These are phyloP conservation scores for Tuber indicum DNA, from an alignment of 495 filamentous ascomycete species.

Conservation along the genomic window DNA sequence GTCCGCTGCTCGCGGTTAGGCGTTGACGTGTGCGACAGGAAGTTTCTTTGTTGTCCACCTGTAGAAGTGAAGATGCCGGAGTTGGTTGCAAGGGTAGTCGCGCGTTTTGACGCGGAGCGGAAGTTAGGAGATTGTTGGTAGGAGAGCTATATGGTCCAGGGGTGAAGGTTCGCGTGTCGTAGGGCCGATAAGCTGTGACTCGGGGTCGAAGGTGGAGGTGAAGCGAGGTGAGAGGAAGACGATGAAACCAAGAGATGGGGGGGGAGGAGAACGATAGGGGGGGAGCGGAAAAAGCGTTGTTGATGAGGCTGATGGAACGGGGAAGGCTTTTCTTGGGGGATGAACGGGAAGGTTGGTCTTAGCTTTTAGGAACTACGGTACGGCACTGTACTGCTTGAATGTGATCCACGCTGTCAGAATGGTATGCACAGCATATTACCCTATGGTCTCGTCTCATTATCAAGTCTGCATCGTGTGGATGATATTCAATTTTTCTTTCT, in stretches of 20 bases:
- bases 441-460: neutral
- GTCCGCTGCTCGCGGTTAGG: neutral
- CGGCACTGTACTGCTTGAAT: neutral
- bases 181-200: neutral
- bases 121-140: neutral
- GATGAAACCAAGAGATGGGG: neutral
- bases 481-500: neutral
- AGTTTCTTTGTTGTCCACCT: neutral
- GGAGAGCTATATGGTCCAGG: neutral
- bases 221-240: neutral
- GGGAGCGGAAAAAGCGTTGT: neutral
- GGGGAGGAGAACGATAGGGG: neutral
- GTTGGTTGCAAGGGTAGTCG: constrained; percentile 3
- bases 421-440: neutral
- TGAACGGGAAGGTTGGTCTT: neutral
- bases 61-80: neutral
- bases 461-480: neutral
- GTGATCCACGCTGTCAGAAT: neutral
- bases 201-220: neutral
- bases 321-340: neutral
- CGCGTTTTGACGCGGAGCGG: neutral
- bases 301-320: neutral
- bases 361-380: neutral
- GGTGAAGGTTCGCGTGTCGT: neutral
- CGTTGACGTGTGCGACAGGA: neutral